Evolutionary conservation across 805 yeast genomes (phyloP).

Genomic region (Nakazawaea siamensis): DNA sequence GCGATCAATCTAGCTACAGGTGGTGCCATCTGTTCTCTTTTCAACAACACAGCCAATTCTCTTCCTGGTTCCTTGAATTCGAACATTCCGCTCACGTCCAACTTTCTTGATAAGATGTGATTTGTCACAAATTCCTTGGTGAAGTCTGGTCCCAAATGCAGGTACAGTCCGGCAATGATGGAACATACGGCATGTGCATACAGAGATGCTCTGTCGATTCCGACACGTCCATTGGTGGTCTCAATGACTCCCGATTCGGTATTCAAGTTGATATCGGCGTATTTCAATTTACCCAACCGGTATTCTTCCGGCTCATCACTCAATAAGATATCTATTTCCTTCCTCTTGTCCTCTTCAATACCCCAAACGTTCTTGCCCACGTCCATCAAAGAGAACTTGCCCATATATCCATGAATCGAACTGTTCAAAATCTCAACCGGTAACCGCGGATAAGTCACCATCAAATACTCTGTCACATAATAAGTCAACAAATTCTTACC

Average conservation of each 20-base stretch:
- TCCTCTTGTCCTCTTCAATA: slow-evolving; percentile 62
- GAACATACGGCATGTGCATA: slow-evolving; percentile 73
- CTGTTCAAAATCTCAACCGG: slow-evolving; percentile 73
- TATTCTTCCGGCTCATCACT: slow-evolving; percentile 61
- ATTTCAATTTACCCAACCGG: slow-evolving; percentile 65
- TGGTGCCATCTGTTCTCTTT: slow-evolving; percentile 60
- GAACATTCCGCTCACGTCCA: slow-evolving; percentile 68
- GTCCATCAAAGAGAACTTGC: slow-evolving; percentile 53
- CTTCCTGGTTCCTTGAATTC: slow-evolving; percentile 80
- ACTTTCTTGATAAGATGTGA: slow-evolving; percentile 75
- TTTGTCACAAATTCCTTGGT: slow-evolving; percentile 63
- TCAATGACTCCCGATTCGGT: slow-evolving; percentile 44
- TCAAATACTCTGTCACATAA: slow-evolving; percentile 65
- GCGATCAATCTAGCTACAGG: slow-evolving; percentile 82
- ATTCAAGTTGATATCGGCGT: slow-evolving; percentile 18
- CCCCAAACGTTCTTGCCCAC: slow-evolving; percentile 87
- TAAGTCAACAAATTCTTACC: slow-evolving; percentile 74
- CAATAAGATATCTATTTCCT: slow-evolving; percentile 58
- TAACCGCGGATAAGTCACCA: slow-evolving; percentile 78
- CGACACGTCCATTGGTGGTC: slow-evolving; percentile 31
- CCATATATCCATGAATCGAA: slow-evolving; percentile 70
- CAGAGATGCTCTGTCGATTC: slow-evolving; percentile 24
- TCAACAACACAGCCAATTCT: slow-evolving; percentile 70
- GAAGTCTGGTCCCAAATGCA: slow-evolving; percentile 57
- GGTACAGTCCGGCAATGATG: slow-evolving; percentile 73